Conservation (phyloP, 495 filamentous ascomycete species). For the Hypoxylon intermedium region DNA sequence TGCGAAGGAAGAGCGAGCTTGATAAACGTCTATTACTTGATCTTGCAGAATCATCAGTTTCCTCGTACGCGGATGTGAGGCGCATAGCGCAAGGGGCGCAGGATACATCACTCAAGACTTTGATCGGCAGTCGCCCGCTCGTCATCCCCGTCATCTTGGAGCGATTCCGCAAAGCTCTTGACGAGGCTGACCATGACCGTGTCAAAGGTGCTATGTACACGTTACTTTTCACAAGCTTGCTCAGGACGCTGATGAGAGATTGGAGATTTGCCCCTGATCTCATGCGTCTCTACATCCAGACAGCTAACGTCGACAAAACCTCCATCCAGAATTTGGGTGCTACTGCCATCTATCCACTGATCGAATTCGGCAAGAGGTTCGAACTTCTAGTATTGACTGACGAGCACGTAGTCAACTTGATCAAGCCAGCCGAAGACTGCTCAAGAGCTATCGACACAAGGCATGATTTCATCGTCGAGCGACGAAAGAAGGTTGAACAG, state of each 20-base stretch:
- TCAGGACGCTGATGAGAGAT: conserved; percentile 85
- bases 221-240: conserved; percentile 83
- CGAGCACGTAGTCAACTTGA: conserved; percentile 69
- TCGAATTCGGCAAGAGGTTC: conserved; percentile 87
- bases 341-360: conserved; percentile 79
- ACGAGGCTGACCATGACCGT: conserved; percentile 79
- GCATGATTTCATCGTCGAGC: conserved; percentile 71
- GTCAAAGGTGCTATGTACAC: conserved; percentile 96
- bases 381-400: conserved; percentile 90
- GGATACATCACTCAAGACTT: conserved; percentile 91
- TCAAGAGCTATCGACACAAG: conserved; percentile 68
- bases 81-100: conserved; percentile 89
- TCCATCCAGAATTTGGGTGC: conserved; percentile 91
- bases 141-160: conserved; percentile 87
- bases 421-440: conserved; percentile 76
- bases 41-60: conserved; percentile 88
- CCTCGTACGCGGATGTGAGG: conserved; percentile 94
- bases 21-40: conserved; percentile 85
- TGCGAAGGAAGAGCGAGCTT: conserved; percentile 81
- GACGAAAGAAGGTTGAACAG: conserved; percentile 75
- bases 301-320: conserved; percentile 87
- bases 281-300: conserved; percentile 86
- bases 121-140: conserved; percentile 83
- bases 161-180: conserved; percentile 80
- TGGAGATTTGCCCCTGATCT: conserved; percentile 91